A percentile compares a stretch with the other conserved stretches of the same genome.
Conservation (phyloP, 208 protist species). For the Crithidia acanthocephali region DNA sequence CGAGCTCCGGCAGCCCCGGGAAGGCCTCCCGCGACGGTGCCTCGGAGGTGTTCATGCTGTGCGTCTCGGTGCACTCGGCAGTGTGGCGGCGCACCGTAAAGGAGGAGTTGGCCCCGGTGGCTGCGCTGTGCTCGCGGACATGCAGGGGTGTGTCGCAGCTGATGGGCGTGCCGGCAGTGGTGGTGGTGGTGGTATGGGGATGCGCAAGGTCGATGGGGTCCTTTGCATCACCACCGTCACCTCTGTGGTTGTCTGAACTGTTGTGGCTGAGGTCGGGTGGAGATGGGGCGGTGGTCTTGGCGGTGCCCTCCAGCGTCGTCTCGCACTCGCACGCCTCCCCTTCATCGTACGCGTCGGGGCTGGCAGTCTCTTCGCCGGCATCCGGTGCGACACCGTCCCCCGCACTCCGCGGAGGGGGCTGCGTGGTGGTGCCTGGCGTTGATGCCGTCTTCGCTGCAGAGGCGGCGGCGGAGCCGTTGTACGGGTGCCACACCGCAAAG, state of each 20-base stretch:
- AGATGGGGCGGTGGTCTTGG: not conserved
- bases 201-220: not conserved
- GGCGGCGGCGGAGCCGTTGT: not conserved
- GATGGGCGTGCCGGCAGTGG: not conserved
- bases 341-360: not conserved
- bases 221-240: not conserved
- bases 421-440: not conserved
- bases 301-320: conserved; percentile 1
- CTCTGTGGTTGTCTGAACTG: not conserved
- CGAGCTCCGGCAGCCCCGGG: conserved; percentile 15
- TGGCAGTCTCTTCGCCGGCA: not conserved
- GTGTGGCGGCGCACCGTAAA: not conserved
- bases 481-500: conserved; percentile 21
- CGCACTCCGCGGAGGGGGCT: no score
- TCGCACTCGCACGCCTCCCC: not conserved
- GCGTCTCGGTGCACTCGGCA: not conserved
- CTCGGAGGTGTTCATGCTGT: not conserved
- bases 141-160: not conserved
- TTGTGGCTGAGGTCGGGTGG: not conserved
- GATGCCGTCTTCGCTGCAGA: not conserved
- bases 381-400: not conserved
- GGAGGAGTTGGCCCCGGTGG: not conserved
- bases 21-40: not conserved
- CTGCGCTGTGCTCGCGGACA: not conserved
- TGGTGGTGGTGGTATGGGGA: not conserved